Conservation (phyloP, 2,329 filamentous ascomycete genomes). For the Phoma herbarum region DNA sequence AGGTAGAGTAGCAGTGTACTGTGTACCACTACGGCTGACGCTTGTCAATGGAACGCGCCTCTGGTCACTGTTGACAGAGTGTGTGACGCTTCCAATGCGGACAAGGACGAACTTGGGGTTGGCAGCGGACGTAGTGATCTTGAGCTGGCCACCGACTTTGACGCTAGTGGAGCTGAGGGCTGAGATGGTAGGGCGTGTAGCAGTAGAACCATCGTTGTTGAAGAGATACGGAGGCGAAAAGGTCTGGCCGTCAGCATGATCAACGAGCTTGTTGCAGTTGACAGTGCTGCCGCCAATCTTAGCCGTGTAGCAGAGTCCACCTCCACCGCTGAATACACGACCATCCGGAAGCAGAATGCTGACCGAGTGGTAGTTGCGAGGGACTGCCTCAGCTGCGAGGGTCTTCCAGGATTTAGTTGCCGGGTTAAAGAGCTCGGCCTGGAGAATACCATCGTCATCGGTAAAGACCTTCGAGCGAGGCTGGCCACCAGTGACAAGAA, state of each 20-base stretch:
- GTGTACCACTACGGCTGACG: constrained; percentile 15
- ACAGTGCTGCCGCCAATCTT: constrained; percentile 28
- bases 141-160: constrained; percentile 33
- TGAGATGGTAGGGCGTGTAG: constrained; percentile 30
- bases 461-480: constrained; percentile 36
- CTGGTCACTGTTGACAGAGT: constrained; percentile 43
- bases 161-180: constrained; percentile 25
- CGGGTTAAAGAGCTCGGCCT: constrained; percentile 39
- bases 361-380: constrained; percentile 39
- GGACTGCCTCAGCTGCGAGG: constrained; percentile 35
- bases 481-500: constrained; percentile 40
- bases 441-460: constrained; percentile 32
- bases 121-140: constrained; percentile 14
- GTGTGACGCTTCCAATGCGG: constrained; percentile 40
- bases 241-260: constrained; percentile 40
- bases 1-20: constrained; percentile 30
- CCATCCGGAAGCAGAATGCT: constrained; percentile 38
- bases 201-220: constrained; percentile 32
- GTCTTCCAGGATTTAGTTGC: constrained; percentile 34
- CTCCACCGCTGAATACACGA: constrained; percentile 37
- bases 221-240: constrained; percentile 43
- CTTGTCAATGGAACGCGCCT: constrained; percentile 32
- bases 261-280: constrained; percentile 41
- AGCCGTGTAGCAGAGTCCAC: constrained; percentile 36
- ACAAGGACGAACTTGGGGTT: constrained; percentile 28